Conservation (phyloP, 176 grass and related monocot species). For the Echinochloa phyllopogon region DNA sequence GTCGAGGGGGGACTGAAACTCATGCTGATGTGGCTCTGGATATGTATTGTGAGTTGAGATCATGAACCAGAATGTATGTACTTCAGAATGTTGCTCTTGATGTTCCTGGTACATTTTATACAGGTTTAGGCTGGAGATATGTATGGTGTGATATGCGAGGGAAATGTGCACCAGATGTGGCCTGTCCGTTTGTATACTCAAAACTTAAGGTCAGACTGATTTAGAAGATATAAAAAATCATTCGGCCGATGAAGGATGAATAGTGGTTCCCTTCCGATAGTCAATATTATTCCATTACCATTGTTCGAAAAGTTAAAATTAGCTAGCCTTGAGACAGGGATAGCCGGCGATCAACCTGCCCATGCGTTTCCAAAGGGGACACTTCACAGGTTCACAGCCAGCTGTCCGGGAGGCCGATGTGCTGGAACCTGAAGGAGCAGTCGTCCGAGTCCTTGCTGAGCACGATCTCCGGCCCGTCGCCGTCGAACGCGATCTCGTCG, state of each 20-base stretch:
- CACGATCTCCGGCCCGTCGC: conserved; percentile 41
- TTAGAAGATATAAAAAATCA: background rate
- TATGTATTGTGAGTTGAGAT: background rate
- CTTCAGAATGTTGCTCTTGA: background rate
- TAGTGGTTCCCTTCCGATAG: background rate
- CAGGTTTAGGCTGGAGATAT: background rate
- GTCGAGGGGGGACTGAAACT: background rate
- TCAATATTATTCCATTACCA: background rate
- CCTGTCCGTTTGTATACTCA: background rate
- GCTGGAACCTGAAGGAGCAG: conserved; percentile 57
- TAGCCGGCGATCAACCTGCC: background rate
- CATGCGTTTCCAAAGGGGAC: background rate
- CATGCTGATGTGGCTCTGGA: background rate
- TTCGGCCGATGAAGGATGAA: no score
- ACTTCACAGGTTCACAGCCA: conserved; percentile 54
- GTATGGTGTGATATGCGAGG: background rate
- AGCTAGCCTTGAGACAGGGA: background rate
- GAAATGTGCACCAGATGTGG: background rate
- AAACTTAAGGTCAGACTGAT: background rate
- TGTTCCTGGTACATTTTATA: background rate
- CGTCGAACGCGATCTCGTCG: conserved; percentile 33
- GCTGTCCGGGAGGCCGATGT: conserved; percentile 62
- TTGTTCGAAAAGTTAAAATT: background rate
- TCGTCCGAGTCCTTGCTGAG: conserved; percentile 46
- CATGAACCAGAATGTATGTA: background rate